Base-by-base conservation (phyloP, 345 rosid species). In the Trapa bicornis region DNA sequence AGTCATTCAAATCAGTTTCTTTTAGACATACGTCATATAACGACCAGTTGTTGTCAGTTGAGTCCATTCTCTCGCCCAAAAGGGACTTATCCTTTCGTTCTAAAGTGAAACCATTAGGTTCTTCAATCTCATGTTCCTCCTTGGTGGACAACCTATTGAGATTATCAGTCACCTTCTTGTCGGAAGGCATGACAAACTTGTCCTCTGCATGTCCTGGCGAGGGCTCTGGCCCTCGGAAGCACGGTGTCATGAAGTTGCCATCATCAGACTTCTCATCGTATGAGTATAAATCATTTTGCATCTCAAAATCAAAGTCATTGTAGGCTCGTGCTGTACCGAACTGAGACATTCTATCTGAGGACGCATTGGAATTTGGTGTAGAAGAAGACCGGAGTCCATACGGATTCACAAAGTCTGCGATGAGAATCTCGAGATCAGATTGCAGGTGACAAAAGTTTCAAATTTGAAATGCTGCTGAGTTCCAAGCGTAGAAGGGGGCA, bases 261-360 rank as follows among this genome's bases (percentile, higher is more conserved):
- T 84, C 95, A 37, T 82, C 89, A 0, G 67, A 65, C 77, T 79
- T 84, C 60, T 84, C 89, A 36, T 87, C 86, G 5, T 78, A 71
- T 76, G 82, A 81, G 72, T 72, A 77, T 37, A 79, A 69, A 79
- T 87, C 95, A 64, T 82, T 83, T 80, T 86, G 91, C 78, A 79
- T 32, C 3, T 58, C 63, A 7, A 58, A 71, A 62, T 84, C 89
- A 7, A 72, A 73, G 77, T 86, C 96, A 1, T 82, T 82, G 68
- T 88, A 90, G 29, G 87, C 85, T 0, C 95, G 87, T 16, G 99
- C 95, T 0, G 99, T 91, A 17, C 87, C 97, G 71, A 94, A 94
- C 58, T 91, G 88, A 71, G 99, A 86, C 76, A 83, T 72, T 37
- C 81, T 76, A 65, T 80, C 89, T 0, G 98, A 90, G 42, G 97